Conservation (phyloP, 495 filamentous ascomycete genomes). For the Podospora australis region DNA sequence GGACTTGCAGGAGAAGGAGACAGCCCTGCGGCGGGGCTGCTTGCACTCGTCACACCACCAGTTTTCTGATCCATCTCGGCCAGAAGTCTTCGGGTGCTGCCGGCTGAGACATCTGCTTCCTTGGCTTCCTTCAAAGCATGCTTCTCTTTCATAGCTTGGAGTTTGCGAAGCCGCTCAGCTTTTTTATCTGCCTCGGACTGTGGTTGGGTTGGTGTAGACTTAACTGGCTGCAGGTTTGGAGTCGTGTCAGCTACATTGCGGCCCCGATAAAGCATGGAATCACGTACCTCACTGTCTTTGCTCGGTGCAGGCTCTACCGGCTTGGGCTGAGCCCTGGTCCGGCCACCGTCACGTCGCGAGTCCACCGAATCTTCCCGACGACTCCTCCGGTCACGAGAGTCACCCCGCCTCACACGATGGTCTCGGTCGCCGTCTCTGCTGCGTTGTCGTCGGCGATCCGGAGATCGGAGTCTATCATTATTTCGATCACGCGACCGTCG, state of each 20-base stretch:
- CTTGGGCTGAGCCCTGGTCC: constrained; percentile 45
- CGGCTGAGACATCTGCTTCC: constrained; percentile 59
- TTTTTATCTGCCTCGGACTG: constrained; percentile 78
- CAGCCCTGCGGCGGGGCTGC: constrained; percentile 46
- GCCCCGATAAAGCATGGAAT: background rate
- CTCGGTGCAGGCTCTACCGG: constrained; percentile 34
- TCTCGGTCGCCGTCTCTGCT: constrained; percentile 61
- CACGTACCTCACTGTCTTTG: constrained; percentile 46
- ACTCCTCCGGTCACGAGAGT: constrained; percentile 66
- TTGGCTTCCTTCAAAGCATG: constrained; percentile 74
- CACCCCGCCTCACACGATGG: constrained; percentile 69
- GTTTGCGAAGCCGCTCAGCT: constrained; percentile 71
- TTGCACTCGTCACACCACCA: constrained; percentile 41
- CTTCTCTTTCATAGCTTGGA: constrained; percentile 90
- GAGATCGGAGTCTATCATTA: constrained; percentile 40
- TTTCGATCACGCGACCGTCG: constrained; percentile 59
- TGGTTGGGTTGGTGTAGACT: constrained; percentile 47
- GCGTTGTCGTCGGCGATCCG: constrained; percentile 36
- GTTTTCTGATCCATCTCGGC: constrained; percentile 72
- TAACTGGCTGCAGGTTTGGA: constrained; percentile 30
- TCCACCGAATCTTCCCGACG: constrained; percentile 75
- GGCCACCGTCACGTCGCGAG: constrained; percentile 61
- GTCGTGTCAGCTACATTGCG: constrained; percentile 16
- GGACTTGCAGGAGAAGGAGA: constrained; percentile 52
- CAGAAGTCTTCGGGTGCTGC: constrained; percentile 59